Percentiles rank a stretch among this genome's conserved stretches.
Conservation (phyloP, 2,329 filamentous ascomycete genomes). For the Cladosporium sp. region DNA sequence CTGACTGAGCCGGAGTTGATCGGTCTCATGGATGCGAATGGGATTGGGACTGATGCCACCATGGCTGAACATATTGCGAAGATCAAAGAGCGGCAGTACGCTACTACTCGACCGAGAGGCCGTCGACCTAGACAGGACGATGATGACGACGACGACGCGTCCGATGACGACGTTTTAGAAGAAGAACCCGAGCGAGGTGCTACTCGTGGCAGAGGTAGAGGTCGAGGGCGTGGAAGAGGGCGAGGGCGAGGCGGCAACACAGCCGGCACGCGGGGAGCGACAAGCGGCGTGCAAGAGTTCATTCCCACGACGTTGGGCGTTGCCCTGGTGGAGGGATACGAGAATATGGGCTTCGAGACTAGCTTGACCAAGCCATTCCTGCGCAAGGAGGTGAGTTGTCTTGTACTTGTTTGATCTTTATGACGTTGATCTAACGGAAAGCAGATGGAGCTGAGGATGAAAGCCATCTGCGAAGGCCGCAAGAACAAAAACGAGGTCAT, state of each 20-base stretch:
- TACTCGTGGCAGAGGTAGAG: conserved; percentile 36
- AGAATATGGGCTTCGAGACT: conserved; percentile 87
- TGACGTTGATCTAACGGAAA: conserved; percentile 13
- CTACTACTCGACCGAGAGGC: conserved; percentile 57
- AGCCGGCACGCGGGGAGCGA: conserved; percentile 45
- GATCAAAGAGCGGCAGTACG: conserved; percentile 87
- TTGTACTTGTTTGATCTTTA: neutral
- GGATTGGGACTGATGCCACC: conserved; percentile 95
- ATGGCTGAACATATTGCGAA: conserved; percentile 99
- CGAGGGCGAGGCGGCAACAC: conserved; percentile 47
- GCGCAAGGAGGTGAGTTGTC: conserved; percentile 65
- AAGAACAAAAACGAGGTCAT: conserved; percentile 72
- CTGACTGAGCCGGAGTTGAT: conserved; percentile 95
- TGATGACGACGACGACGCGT: conserved; percentile 30
- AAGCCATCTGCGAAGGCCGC: conserved; percentile 86
- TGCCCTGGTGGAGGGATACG: conserved; percentile 89
- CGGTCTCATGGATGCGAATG: conserved; percentile 95
- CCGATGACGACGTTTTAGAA: conserved; percentile 34
- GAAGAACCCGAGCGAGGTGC: conserved; percentile 30
- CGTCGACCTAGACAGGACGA: conserved; percentile 26
- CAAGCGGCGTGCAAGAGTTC: conserved; percentile 69
- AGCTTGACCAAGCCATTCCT: conserved; percentile 94
- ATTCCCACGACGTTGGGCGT: conserved; percentile 89
- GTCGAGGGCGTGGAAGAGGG: conserved; percentile 32
- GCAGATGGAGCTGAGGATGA: conserved; percentile 94